Conservation (phyloP, 768 basidiomycete species). For the Lactifluus hygrophoroides region DNA sequence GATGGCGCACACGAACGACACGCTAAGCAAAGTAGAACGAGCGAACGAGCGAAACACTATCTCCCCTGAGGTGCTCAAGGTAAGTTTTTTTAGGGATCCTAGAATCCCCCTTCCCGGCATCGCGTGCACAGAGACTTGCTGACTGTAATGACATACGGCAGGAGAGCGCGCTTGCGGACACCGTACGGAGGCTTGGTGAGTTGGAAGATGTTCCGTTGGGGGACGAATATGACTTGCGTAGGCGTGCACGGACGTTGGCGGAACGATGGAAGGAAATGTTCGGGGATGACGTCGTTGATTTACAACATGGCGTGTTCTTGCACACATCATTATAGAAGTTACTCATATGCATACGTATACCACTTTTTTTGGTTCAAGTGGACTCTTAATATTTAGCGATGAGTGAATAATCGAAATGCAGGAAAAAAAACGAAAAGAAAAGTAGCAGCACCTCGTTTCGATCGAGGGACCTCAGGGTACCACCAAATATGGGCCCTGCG, state of each 20-base stretch:
- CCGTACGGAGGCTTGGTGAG: conserved; percentile 10
- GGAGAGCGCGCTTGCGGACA: conserved; percentile 14
- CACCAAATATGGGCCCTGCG: conserved; percentile 24
- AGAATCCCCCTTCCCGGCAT: no score
- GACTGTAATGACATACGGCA: neutral
- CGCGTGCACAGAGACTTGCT: no score
- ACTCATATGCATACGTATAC: neutral
- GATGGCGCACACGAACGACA: neutral
- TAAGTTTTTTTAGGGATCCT: no score
- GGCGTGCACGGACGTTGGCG: conserved; percentile 10
- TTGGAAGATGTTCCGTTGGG: conserved; percentile 3
- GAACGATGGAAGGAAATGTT: conserved; percentile 1
- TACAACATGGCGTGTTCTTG: neutral
- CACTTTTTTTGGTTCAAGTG: neutral
- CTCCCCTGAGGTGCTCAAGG: conserved; percentile 2
- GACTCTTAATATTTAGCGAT: no score
- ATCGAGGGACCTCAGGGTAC: conserved; percentile 29
- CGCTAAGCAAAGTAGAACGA: neutral
- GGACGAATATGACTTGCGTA: neutral
- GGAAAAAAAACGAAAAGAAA: neutral
- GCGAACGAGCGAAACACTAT: neutral
- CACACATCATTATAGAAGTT: neutral
- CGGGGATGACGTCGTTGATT: conserved; percentile 12
- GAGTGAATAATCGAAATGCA: neutral
- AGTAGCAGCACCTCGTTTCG: conserved; percentile 29